phyloP scores from a whole-genome alignment of 805 yeast genomes.

The Jamesozyma rosinii region DNA sequence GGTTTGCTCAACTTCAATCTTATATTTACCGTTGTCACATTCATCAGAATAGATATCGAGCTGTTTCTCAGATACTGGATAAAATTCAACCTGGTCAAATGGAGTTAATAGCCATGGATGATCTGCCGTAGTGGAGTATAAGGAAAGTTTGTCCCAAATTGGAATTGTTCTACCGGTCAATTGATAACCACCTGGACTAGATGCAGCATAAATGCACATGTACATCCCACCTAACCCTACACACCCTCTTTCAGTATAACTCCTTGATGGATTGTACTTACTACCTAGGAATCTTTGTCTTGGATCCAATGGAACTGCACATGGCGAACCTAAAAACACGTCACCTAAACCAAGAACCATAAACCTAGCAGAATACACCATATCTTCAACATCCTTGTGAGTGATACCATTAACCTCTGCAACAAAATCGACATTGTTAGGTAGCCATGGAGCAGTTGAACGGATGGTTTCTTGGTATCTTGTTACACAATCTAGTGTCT shows the following conservation, averaged over 20 bases:
- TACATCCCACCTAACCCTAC: conserved; percentile 98
- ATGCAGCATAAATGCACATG: conserved; percentile 98
- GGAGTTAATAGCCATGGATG: conserved; percentile 88
- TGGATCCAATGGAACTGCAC: conserved; percentile 97
- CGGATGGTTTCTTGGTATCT: conserved; percentile 92
- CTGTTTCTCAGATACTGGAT: conserved; percentile 81
- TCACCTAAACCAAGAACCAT: conserved; percentile 93
- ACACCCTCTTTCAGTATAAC: conserved; percentile 91
- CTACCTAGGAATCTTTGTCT: conserved; percentile 87
- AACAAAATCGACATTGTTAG: conserved; percentile 92
- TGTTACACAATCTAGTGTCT: conserved; percentile 80
- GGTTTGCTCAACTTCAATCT: conserved; percentile 63
- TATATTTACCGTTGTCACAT: conserved; percentile 70
- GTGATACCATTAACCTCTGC: conserved; percentile 78
- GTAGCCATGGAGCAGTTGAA: conserved; percentile 92
- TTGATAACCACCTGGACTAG: conserved; percentile 97
- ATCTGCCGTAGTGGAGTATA: conserved; percentile 53
- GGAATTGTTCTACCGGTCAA: conserved; percentile 94
- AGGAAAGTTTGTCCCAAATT: conserved; percentile 88
- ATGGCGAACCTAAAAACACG: conserved; percentile 95
- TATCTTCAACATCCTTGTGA: conserved; percentile 66
- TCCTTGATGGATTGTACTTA: conserved; percentile 92
- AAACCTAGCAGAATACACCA: conserved; percentile 83
- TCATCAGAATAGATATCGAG: conserved; percentile 63
- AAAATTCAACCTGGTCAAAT: conserved; percentile 91